Percentiles rank a stretch among this genome's conserved stretches.
Conservation (phyloP, 257 asterid genomes). For the Salvia hispanica region DNA sequence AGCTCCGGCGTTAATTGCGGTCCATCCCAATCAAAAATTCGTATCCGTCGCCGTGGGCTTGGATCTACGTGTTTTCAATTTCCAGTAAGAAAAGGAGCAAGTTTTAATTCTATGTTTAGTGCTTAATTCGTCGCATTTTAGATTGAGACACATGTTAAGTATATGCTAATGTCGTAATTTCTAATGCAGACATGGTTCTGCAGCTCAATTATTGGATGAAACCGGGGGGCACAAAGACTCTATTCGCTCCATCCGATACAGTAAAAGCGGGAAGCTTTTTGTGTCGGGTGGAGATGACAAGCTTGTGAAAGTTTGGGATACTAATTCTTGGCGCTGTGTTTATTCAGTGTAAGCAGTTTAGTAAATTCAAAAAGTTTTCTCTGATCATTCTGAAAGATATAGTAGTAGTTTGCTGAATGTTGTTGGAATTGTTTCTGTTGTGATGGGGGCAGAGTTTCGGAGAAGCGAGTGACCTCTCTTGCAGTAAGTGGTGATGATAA, state of each 20-base stretch:
- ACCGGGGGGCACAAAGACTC: conserved; percentile 72
- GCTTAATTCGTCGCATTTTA: background rate
- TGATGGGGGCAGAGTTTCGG: conserved; percentile 62
- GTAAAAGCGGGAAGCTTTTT: conserved; percentile 69
- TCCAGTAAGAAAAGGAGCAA: conserved; percentile 46
- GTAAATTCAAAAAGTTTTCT: conserved; percentile 6
- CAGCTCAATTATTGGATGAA: conserved; percentile 51
- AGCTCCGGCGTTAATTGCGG: conserved; percentile 78
- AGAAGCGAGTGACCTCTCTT: conserved; percentile 92
- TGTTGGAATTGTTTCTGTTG: conserved; percentile 17
- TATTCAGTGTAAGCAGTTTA: conserved; percentile 62
- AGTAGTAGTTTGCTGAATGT: background rate
- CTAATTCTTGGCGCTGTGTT: conserved; percentile 75
- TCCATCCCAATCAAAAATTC: conserved; percentile 64
- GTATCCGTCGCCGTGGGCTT: conserved; percentile 71
- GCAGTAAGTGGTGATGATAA: conserved; percentile 66
- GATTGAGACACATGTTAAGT: background rate
- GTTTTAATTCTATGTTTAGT: background rate
- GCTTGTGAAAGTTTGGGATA: conserved; percentile 79
- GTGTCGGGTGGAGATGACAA: conserved; percentile 96
- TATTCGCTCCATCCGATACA: conserved; percentile 72
- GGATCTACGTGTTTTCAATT: conserved; percentile 74
- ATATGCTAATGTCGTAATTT: conserved; percentile 24
- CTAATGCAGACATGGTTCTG: conserved; percentile 52
- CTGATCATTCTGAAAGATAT: background rate